These are phyloP conservation scores for Tolypocladium endophyticum DNA, from an alignment of 2,329 filamentous ascomycete genomes.

Conservation along the genomic window DNA sequence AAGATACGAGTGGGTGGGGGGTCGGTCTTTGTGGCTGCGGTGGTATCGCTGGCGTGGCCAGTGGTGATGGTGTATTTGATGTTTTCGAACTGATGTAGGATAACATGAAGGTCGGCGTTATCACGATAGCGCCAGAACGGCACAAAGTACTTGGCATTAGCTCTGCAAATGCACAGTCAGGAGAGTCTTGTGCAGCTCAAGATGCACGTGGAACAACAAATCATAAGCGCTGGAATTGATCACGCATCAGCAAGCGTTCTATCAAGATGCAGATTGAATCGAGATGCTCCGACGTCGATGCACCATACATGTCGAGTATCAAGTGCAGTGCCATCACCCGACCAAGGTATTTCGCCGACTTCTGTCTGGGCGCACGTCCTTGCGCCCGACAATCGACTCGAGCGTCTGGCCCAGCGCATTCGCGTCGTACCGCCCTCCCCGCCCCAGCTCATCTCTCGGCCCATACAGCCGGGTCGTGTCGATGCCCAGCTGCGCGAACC, in stretches of 20 bases:
- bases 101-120: background rate
- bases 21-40: constrained; percentile 18
- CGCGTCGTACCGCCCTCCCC: constrained; percentile 59
- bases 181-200: background rate
- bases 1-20: constrained; percentile 17
- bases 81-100: constrained; percentile 8
- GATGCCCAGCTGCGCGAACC: constrained; percentile 58
- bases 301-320: background rate
- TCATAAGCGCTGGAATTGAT: background rate
- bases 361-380: constrained; percentile 23
- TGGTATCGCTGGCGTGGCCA: constrained; percentile 24
- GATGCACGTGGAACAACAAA: background rate
- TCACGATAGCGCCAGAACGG: background rate
- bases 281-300: background rate
- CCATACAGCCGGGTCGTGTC: constrained; percentile 71
- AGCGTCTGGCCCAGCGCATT: constrained; percentile 64
- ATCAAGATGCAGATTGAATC: background rate
- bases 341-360: constrained; percentile 35
- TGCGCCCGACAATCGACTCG: constrained; percentile 62
- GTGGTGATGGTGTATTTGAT: constrained; percentile 23
- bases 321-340: constrained; percentile 9
- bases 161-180: background rate
- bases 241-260: background rate
- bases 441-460: constrained; percentile 33
- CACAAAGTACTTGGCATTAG: background rate